A percentile compares a stretch with the other conserved stretches of the same genome.
Evolutionary conservation across 805 yeast species (phyloP).

Genomic region (Wickerhamomyces rabaulensis): DNA sequence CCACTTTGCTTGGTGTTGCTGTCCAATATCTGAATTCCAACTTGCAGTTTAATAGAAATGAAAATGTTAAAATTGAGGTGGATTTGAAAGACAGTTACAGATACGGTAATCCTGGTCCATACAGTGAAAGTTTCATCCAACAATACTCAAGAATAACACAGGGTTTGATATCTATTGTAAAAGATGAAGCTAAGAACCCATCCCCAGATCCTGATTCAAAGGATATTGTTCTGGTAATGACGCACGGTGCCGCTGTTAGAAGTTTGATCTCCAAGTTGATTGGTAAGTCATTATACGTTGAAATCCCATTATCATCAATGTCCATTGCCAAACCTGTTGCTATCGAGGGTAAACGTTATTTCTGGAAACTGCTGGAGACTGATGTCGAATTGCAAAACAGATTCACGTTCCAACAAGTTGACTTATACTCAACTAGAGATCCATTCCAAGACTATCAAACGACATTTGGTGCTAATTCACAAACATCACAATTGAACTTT

Average conservation of each 20-base stretch:
- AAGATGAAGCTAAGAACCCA: constrained; percentile 23
- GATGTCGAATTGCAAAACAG: constrained; percentile 18
- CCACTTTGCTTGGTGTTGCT: constrained; percentile 33
- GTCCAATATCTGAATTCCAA: constrained; percentile 31
- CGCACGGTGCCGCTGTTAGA: constrained; percentile 42
- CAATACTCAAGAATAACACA: constrained; percentile 32
- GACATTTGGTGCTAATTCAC: constrained; percentile 12
- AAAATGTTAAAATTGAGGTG: constrained; percentile 23
- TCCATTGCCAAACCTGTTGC: constrained; percentile 19
- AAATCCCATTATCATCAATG: constrained; percentile 34
- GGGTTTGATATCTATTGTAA: constrained; percentile 30
- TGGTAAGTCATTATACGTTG: constrained; percentile 33
- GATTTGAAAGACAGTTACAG: constrained; percentile 29
- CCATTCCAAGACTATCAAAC: constrained; percentile 23
- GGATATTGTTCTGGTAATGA: constrained; percentile 29
- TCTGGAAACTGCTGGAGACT: constrained; percentile 22
- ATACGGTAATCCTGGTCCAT: constrained; percentile 39
- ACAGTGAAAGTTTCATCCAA: constrained; percentile 33
- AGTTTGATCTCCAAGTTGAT: constrained; percentile 33
- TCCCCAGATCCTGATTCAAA: constrained; percentile 24
- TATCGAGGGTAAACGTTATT: constrained; percentile 3
- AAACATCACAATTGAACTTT: constrained; percentile 15
- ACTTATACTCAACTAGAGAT: constrained; percentile 15
- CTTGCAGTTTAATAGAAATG: constrained; percentile 15
- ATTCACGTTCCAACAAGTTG: constrained; percentile 10